Evolutionary conservation across 2,329 filamentous ascomycete genomes (phyloP).

Genomic region (Pestalotiopsis sp.): DNA sequence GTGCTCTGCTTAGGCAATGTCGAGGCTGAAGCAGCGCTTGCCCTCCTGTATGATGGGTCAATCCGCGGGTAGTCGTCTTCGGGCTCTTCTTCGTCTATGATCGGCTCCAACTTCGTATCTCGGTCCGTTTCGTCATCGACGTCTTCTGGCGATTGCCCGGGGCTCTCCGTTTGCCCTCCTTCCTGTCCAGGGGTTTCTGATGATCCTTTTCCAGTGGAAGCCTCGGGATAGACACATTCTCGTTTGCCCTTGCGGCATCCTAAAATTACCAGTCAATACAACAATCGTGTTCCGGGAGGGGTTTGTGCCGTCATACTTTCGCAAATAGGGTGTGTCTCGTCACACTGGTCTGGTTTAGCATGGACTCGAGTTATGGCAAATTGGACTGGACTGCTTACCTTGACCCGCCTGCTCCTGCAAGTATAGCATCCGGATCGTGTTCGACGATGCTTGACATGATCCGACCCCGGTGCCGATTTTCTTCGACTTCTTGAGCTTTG

Average conservation of each 20-base stretch:
- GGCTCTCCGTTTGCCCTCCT: slow-evolving; percentile 46
- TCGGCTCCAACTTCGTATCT: slow-evolving; percentile 50
- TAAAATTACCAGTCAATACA: slow-evolving; percentile 36
- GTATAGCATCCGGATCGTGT: slow-evolving; percentile 94
- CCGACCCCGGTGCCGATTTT: slow-evolving; percentile 54
- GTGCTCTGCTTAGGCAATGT: slow-evolving; percentile 36
- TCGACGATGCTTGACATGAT: slow-evolving; percentile 88
- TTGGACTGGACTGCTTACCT: slow-evolving; percentile 47
- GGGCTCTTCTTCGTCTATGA: slow-evolving; percentile 57
- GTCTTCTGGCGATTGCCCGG: slow-evolving; percentile 57
- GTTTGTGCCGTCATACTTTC: slow-evolving; percentile 59
- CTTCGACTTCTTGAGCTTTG: slow-evolving; percentile 47
- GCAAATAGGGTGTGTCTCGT: slow-evolving; percentile 85
- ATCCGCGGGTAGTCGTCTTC: slow-evolving; percentile 32
- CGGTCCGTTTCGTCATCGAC: slow-evolving; percentile 49
- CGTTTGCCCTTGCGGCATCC: slow-evolving; percentile 91
- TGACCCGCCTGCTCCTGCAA: slow-evolving; percentile 86
- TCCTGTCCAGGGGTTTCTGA: slow-evolving; percentile 40
- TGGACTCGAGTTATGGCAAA: slow-evolving; percentile 15
- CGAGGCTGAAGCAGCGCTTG: slow-evolving; percentile 41
- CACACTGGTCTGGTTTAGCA: slow-evolving; percentile 66
- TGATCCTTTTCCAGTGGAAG: slow-evolving; percentile 49
- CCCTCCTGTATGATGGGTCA: slow-evolving; percentile 32
- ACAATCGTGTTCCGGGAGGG: slow-evolving; percentile 6
- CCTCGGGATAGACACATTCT: slow-evolving; percentile 87